Base-by-base conservation (phyloP, 2,329 filamentous ascomycete genomes). In the Cadophora gregata region DNA sequence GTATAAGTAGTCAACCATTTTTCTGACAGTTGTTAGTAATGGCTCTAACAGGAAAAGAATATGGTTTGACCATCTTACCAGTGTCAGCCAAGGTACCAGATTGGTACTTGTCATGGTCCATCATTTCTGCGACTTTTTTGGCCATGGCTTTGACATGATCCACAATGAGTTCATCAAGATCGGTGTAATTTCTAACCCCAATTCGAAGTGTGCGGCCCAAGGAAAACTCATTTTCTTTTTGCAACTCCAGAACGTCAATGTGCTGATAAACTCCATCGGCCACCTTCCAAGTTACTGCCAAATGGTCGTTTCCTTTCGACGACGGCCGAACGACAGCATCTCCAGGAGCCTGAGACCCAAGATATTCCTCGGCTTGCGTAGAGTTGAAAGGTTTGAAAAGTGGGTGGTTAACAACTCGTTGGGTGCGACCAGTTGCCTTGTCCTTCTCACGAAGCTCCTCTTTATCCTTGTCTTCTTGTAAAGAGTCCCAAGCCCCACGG, bases 131-230 rank as follows among this genome's bases (percentile, higher is more conserved):
- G 61, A 98, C 95, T 84, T 99, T 99, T 80, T 91, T 92, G 21
- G 93, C 92, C 96, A 98, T 99, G 62, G 94, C 93, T 82, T 97
- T 96, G 77, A 99, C 93, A 77, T 99, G 96, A 76, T 96, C 92
- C 77, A 97, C 94, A 72, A 99, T 98, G 81, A 99, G 80, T 79
- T 99, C 96, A 80, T 99, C 96, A 68, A 99, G 84, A 89, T 99
- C 96, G 68, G 89, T 93, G 82, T 99, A 99, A 8, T 88, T 95
- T 78, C 94, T 95, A 73, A 92, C 92, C 38, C 89, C 91, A 63
- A 99, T 92, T 70, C 92, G 92, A 63, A 99, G 85, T 50, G 90
- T 89, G 73, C 90, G 90, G 69, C 96, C 96, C 3, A 98, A 90
- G 0, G 93, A 94, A 78, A 97, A 98, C 78, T 98, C 95, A 69